Base-by-base conservation (phyloP, 768 basidiomycete species). In the Ramaria sp. region DNA sequence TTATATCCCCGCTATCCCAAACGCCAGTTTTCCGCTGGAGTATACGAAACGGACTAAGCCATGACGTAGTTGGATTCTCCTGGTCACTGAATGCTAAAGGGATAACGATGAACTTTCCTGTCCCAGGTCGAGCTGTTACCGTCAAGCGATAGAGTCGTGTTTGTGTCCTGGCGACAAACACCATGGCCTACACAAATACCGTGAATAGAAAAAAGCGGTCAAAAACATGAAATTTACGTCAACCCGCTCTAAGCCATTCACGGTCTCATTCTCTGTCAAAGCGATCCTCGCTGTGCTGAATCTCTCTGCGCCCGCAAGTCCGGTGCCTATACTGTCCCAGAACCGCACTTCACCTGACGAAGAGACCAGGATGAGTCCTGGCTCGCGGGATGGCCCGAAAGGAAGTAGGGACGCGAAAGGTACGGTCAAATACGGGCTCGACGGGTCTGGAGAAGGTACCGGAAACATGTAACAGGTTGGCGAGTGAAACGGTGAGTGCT, bases 301-400 rank as follows among this genome's bases (percentile, higher is more conserved):
- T 59, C 81, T 81, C 38, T 86, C 79, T 9, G 87, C 88, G 12
- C 89, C 88, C 2, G 89, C 86, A 13, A 91, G 78, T 15, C 88
- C 88, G 58, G 85, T 87, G 4, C 84, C 84, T 43, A 94, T 85
- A 59, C 83, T 86, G 56, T 92, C 85, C 93, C 93, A 97, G 67
- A 90, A 88, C 38, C 88, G 81, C 55, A 91, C 71, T 60, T 82
- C 74, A 4, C 93, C 93, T 0, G 77, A 71, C 6, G 78, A 71
- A 7, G 86, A 86, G 51, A 89, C 71, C 52, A 94, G 78, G 43
- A 96, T 81, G 39, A 95, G 79, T 24, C 92, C 92, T 3, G 93
- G 93, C 70, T 97, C 93, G 42, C 88, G 80, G 12, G 80, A 75
- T 4, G 75, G 59, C 12, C 78, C 78, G 63, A 79, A 79, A 15